phyloP scores from a whole-genome alignment of 2,329 filamentous ascomycete species.

The Blastomyces gilchristii region DNA sequence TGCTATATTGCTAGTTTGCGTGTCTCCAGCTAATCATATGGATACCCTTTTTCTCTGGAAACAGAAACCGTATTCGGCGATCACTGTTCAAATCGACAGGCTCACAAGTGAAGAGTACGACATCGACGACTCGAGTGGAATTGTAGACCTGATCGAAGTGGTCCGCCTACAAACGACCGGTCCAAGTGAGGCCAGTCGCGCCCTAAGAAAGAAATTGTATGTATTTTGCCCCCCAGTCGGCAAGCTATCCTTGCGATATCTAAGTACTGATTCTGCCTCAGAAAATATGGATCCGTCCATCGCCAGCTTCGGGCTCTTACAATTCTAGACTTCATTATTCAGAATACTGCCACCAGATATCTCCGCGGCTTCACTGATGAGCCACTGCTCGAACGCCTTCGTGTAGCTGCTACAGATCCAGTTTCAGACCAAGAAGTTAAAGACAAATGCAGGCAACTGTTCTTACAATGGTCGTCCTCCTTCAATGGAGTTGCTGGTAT shows the following conservation, averaged over 20 bases:
- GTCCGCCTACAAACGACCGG: constrained; percentile 81
- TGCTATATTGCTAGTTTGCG: constrained; percentile 6
- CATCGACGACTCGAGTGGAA: constrained; percentile 81
- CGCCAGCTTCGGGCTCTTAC: constrained; percentile 80
- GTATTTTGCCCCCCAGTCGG: constrained; percentile 34
- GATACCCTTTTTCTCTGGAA: constrained; percentile 10
- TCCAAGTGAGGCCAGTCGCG: constrained; percentile 78
- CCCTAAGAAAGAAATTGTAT: constrained; percentile 87
- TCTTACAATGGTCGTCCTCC: constrained; percentile 71
- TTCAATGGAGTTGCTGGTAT: constrained; percentile 76
- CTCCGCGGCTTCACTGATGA: constrained; percentile 84
- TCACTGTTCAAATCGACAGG: constrained; percentile 84
- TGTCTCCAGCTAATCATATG: constrained; percentile 3
- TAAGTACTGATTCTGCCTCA: constrained; percentile 24
- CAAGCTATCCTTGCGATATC: neutral
- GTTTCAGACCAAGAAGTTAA: constrained; percentile 78
- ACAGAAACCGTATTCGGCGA: constrained; percentile 83
- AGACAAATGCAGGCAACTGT: constrained; percentile 77
- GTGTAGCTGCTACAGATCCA: constrained; percentile 75
- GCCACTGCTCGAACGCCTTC: constrained; percentile 77
- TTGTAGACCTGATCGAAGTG: constrained; percentile 88
- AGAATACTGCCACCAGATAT: constrained; percentile 83
- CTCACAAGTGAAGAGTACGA: constrained; percentile 83
- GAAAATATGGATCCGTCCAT: constrained; percentile 91
- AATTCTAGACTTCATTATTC: constrained; percentile 83